A percentile compares a stretch with the other conserved stretches of the same genome.
These are phyloP conservation scores for Fusarium mundagurra DNA, from an alignment of 2,329 filamentous ascomycete species.

Conservation along the genomic window DNA sequence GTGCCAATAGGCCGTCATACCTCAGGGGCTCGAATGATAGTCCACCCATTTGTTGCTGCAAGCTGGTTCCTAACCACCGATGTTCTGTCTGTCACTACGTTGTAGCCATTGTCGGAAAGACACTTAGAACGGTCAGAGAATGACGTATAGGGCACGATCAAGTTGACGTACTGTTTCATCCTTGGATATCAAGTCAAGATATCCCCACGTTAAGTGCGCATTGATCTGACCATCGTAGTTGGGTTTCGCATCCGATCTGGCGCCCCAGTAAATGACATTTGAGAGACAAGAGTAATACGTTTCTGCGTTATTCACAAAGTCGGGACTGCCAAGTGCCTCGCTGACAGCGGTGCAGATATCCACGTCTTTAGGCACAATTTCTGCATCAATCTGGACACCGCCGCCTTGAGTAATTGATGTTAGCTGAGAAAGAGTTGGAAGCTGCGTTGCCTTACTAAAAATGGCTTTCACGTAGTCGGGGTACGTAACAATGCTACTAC, in stretches of 20 bases:
- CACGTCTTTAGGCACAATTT: neutral
- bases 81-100: neutral
- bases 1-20: neutral
- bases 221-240: neutral
- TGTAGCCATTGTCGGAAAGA: neutral
- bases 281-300: slow-evolving; percentile 1
- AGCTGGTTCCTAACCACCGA: neutral
- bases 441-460: neutral
- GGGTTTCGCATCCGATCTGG: neutral
- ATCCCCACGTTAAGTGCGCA: neutral
- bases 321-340: neutral
- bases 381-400: neutral
- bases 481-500: neutral
- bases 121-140: neutral
- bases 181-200: neutral
- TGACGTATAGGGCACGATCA: accelerated
- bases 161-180: neutral
- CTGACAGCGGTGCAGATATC: slow-evolving; percentile 1
- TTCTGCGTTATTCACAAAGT: neutral
- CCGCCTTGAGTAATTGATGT: neutral
- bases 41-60: neutral
- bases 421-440: accelerated
- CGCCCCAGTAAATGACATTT: neutral
- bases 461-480: neutral
- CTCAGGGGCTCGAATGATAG: neutral